These are phyloP conservation scores for Chamaenerion angustifolium DNA, from an alignment of 345 rosid species.

Conservation along the genomic window DNA sequence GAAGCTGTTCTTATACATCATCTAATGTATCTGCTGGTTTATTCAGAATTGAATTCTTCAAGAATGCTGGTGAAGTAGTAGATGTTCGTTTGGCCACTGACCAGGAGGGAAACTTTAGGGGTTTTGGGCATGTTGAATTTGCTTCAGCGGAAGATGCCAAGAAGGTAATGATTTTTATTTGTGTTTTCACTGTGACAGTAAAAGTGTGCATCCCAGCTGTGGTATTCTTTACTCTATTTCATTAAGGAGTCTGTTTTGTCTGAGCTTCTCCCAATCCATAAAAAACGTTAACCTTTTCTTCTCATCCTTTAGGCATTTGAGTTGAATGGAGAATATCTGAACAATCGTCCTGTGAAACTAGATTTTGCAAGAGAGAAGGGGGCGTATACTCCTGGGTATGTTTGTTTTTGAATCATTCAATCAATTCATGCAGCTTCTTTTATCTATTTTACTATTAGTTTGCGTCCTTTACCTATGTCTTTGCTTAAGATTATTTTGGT, in stretches of 20 bases:
- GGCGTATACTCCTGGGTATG: slow-evolving; percentile 29
- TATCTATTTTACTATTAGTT: no score
- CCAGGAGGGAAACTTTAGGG: slow-evolving; percentile 42
- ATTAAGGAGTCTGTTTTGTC: no score
- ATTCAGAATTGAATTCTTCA: slow-evolving; percentile 59
- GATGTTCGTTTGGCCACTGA: slow-evolving; percentile 58
- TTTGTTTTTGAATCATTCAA: no score
- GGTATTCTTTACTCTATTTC: background rate
- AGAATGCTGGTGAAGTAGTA: slow-evolving; percentile 50
- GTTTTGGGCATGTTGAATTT: slow-evolving; percentile 84
- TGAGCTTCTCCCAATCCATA: no score
- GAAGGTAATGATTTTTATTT: slow-evolving; percentile 21
- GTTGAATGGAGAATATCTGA: slow-evolving; percentile 33
- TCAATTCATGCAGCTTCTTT: no score
- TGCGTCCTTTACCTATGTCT: background rate
- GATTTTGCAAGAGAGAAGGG: slow-evolving; percentile 69
- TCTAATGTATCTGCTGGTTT: background rate
- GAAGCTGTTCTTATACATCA: background rate
- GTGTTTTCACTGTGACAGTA: no score
- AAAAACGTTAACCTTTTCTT: no score
- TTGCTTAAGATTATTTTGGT: slow-evolving; percentile 19
- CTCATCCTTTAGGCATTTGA: slow-evolving; percentile 37
- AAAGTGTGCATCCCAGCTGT: no score
- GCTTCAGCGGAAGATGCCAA: slow-evolving; percentile 47
- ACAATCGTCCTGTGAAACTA: slow-evolving; percentile 47